Conservation (phyloP, 73 alveolate species). For the Paraurostyla sp. region DNA sequence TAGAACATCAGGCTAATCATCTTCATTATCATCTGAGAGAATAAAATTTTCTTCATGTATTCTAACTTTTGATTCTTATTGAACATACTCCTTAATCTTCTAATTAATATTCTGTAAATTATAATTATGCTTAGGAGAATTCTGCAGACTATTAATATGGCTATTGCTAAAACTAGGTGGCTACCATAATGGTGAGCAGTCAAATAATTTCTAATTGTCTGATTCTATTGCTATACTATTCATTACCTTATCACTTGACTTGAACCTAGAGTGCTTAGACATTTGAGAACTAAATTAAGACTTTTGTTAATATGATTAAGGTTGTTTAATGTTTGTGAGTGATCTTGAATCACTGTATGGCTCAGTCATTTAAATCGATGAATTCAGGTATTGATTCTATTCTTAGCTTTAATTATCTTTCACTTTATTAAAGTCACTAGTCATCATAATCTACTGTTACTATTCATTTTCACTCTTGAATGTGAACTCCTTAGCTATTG, state of each 20-base stretch:
- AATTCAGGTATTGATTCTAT: neutral
- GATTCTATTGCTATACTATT: too few species aligned
- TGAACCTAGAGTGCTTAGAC: slow-evolving; percentile 9
- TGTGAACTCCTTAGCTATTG: neutral
- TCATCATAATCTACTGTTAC: too few species aligned
- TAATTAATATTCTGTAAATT: neutral
- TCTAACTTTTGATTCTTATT: too few species aligned
- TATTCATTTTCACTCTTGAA: slow-evolving; percentile 3
- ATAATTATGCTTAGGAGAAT: neutral
- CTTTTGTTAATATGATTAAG: neutral
- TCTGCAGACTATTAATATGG: neutral
- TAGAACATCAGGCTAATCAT: too few species aligned
- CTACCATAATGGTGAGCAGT: neutral
- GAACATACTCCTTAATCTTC: too few species aligned
- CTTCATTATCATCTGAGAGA: too few species aligned
- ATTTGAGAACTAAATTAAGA: neutral
- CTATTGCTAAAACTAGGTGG: slow-evolving; percentile 27
- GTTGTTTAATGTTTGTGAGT: neutral
- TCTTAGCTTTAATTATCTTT: neutral
- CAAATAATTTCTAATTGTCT: too few species aligned
- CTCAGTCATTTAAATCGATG: neutral
- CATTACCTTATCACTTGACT: slow-evolving; percentile 17
- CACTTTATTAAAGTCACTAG: too few species aligned
- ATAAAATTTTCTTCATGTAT: too few species aligned
- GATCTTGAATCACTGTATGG: neutral